Evolutionary conservation across 495 filamentous ascomycete species (phyloP).

Genomic region (Astrothelium macrocarpum): DNA sequence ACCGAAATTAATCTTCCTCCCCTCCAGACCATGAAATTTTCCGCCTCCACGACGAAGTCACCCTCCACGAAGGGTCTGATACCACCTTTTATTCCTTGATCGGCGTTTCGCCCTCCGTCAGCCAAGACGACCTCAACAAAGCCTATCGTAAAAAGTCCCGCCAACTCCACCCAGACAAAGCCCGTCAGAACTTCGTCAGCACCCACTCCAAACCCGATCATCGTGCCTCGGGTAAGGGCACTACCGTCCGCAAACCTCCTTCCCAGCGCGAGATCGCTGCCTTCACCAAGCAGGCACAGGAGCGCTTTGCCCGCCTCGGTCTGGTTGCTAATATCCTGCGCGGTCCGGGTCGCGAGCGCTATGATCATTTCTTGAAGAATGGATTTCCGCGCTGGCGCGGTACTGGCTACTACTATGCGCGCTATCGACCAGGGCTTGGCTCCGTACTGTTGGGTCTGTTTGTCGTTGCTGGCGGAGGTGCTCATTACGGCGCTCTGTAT

Average conservation of each 20-base stretch:
- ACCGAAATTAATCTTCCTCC: neutral
- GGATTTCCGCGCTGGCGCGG: conserved; percentile 95
- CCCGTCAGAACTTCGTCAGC: conserved; percentile 68
- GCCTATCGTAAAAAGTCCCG: conserved; percentile 82
- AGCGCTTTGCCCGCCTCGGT: conserved; percentile 71
- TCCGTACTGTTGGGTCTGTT: conserved; percentile 78
- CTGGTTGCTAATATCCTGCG: conserved; percentile 77
- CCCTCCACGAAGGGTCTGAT: conserved; percentile 61
- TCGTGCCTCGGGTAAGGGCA: conserved; percentile 39
- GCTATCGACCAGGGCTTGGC: conserved; percentile 82
- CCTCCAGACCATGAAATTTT: conserved; percentile 90
- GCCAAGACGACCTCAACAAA: conserved; percentile 82
- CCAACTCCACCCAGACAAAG: conserved; percentile 87
- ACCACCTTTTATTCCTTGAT: conserved; percentile 94
- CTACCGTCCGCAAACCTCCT: conserved; percentile 52
- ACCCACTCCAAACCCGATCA: conserved; percentile 50
- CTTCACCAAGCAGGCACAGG: conserved; percentile 63
- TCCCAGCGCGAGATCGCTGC: conserved; percentile 60
- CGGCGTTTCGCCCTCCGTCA: conserved; percentile 60
- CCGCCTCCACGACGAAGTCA: conserved; percentile 77
- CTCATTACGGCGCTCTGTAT: conserved; percentile 75
- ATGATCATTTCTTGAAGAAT: conserved; percentile 89
- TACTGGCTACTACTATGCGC: conserved; percentile 93
- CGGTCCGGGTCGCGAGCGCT: conserved; percentile 69
- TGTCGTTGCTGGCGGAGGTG: conserved; percentile 68